These are phyloP conservation scores for Lasiosphaeriaceae sp. DNA, from an alignment of 495 filamentous ascomycete species.

Conservation along the genomic window DNA sequence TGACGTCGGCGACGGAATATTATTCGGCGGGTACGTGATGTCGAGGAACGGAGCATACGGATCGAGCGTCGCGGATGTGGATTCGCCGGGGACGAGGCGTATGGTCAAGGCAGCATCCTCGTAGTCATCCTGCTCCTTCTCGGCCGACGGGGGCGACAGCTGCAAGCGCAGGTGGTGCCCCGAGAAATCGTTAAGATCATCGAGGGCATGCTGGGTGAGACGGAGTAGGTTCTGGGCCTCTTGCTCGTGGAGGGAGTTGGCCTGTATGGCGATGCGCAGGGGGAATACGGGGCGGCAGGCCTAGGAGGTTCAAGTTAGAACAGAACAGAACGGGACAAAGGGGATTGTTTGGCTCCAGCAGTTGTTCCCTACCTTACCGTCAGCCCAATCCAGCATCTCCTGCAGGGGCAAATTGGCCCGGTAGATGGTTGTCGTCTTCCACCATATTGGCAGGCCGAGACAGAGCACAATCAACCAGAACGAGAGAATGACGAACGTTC, in stretches of 20 bases:
- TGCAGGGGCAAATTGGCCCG: conserved; percentile 77
- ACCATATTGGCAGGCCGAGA: conserved; percentile 92
- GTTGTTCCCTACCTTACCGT: conserved; percentile 67
- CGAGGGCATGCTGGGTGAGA: conserved; percentile 82
- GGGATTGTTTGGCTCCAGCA: not conserved
- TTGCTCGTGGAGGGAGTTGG: conserved; percentile 58
- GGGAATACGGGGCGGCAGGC: conserved; percentile 86
- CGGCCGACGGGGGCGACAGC: conserved; percentile 43
- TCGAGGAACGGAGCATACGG: conserved; percentile 69
- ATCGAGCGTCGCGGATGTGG: conserved; percentile 59
- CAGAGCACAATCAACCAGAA: conserved; percentile 88
- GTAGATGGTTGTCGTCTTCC: conserved; percentile 93
- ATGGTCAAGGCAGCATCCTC: conserved; percentile 62
- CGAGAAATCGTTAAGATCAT: conserved; percentile 89
- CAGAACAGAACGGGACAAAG: not conserved
- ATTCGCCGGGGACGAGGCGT: conserved; percentile 61
- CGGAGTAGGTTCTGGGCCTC: conserved; percentile 77
- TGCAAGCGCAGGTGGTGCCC: conserved; percentile 81
- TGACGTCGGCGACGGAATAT: conserved; percentile 63
- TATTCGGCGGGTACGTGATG: conserved; percentile 72
- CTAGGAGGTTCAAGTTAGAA: conserved; percentile 38
- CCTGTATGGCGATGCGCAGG: conserved; percentile 73
- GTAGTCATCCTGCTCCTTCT: conserved; percentile 25
- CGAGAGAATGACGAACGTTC: conserved; percentile 72
- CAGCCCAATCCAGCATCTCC: conserved; percentile 89